phyloP scores from a whole-genome alignment of 768 basidiomycete genomes.

The Trametes villosa region DNA sequence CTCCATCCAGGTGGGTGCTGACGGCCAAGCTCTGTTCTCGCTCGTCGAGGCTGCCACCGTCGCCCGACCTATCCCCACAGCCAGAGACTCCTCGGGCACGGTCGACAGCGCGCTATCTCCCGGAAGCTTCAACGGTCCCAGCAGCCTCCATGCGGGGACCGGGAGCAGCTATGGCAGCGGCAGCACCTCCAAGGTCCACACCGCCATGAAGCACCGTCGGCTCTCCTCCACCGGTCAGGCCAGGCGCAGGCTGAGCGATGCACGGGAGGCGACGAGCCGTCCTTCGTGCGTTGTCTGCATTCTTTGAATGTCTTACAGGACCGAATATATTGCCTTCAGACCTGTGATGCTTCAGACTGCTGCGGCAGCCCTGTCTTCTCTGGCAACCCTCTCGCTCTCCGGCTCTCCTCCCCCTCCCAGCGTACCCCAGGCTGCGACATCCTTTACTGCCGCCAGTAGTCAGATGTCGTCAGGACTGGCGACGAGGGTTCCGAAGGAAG shows the following conservation, averaged over 20 bases:
- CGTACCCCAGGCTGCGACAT: constrained; percentile 26
- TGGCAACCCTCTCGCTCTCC: constrained; percentile 47
- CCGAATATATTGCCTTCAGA: constrained; percentile 31
- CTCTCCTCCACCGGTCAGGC: constrained; percentile 73
- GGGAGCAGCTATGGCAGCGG: constrained; percentile 28
- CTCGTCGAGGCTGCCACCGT: constrained; percentile 24
- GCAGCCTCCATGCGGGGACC: constrained; percentile 32
- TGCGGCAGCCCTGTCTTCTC: constrained; percentile 42
- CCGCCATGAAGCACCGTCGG: constrained; percentile 60
- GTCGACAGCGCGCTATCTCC: constrained; percentile 15
- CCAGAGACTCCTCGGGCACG: constrained; percentile 6
- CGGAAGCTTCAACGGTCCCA: constrained; percentile 29
- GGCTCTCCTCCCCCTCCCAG: constrained; percentile 42
- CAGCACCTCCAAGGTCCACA: constrained; percentile 32
- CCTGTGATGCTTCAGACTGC: constrained; percentile 41
- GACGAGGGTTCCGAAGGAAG: constrained; percentile 25
- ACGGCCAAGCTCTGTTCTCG: constrained; percentile 18
- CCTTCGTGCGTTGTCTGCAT: constrained; percentile 61
- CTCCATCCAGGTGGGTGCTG: not conserved
- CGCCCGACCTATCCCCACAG: constrained; percentile 17
- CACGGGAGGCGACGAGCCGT: constrained; percentile 73
- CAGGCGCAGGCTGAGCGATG: constrained; percentile 76
- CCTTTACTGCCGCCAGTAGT: constrained; percentile 27
- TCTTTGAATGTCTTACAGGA: constrained; percentile 4
- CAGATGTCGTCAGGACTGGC: constrained; percentile 23